These are phyloP conservation scores for Liriodendron chinense DNA, from an alignment of 164 flowering plant genomes.

Conservation along the genomic window DNA sequence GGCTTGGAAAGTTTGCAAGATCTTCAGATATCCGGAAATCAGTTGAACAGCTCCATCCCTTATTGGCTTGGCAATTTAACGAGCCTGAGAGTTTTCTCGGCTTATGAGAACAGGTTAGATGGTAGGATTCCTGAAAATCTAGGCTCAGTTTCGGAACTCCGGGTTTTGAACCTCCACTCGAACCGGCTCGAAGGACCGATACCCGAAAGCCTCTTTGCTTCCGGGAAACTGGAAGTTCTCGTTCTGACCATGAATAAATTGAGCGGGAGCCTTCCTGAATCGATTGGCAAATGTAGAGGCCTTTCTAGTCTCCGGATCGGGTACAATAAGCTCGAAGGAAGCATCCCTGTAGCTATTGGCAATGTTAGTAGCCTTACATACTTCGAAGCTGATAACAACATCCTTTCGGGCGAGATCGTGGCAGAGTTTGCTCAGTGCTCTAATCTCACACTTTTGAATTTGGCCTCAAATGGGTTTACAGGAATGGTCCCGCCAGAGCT, in stretches of 20 bases:
- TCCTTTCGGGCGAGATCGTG: conserved; percentile 82
- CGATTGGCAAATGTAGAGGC: conserved; percentile 62
- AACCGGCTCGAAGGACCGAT: conserved; percentile 73
- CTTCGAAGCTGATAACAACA: conserved; percentile 80
- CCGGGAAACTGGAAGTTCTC: conserved; percentile 65
- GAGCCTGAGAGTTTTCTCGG: conserved; percentile 63
- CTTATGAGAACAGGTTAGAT: conserved; percentile 75
- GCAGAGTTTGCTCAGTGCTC: conserved; percentile 61
- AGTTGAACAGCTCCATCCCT: conserved; percentile 72
- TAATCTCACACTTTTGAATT: conserved; percentile 84
- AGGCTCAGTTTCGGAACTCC: conserved; percentile 61
- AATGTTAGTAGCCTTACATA: conserved; percentile 75
- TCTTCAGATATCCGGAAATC: conserved; percentile 66
- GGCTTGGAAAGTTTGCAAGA: conserved; percentile 50
- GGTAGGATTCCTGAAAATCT: conserved; percentile 70
- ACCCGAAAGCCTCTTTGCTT: conserved; percentile 70
- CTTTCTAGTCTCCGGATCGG: conserved; percentile 85
- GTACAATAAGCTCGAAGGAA: conserved; percentile 68
- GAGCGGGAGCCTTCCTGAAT: conserved; percentile 60
- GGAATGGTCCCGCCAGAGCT: conserved; percentile 71
- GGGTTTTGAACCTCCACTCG: conserved; percentile 80
- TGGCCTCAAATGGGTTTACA: conserved; percentile 82
- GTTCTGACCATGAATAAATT: conserved; percentile 73
- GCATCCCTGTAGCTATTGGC: conserved; percentile 72
- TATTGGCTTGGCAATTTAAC: conserved; percentile 72